Conservation (phyloP, 352 stramenopile species). For the Phytophthora fragariaefolia region DNA sequence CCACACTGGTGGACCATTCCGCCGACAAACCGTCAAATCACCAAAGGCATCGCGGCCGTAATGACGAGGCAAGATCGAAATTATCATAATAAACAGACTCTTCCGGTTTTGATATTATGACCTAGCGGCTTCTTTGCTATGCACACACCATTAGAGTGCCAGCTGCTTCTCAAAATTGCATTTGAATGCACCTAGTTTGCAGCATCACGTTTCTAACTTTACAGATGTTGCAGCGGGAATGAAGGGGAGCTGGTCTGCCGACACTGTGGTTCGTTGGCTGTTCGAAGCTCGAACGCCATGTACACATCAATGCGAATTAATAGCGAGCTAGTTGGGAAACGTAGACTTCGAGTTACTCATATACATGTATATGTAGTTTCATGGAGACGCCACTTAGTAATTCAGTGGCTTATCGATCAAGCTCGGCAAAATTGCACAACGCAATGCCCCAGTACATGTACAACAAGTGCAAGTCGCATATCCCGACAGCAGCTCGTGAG, state of each 20-base stretch:
- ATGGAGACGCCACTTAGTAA: too few species aligned
- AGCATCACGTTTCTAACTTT: slow-evolving; percentile 16
- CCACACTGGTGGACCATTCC: neutral
- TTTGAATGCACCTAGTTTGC: slow-evolving; percentile 9
- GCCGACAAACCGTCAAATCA: neutral
- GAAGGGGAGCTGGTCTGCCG: slow-evolving; percentile 2
- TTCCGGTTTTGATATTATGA: neutral
- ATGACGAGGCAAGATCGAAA: neutral
- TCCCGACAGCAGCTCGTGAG: neutral
- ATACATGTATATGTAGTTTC: too few species aligned
- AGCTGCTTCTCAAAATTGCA: neutral
- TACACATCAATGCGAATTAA: slow-evolving; percentile 18
- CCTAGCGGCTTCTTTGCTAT: neutral
- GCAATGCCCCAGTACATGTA: slow-evolving; percentile 1
- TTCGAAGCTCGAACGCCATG: slow-evolving; percentile 35
- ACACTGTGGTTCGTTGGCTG: slow-evolving; percentile 15
- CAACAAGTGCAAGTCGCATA: slow-evolving; percentile 27
- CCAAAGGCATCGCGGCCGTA: slow-evolving; percentile 1
- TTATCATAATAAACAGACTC: neutral
- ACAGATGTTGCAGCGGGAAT: slow-evolving; percentile 21
- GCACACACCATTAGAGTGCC: neutral
- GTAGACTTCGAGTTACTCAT: neutral
- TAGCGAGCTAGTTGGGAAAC: neutral
- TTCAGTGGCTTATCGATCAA: neutral
- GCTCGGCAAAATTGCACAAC: neutral